Evolutionary conservation across 495 filamentous ascomycete species (phyloP).

Genomic region (Annulohypoxylon bovei): DNA sequence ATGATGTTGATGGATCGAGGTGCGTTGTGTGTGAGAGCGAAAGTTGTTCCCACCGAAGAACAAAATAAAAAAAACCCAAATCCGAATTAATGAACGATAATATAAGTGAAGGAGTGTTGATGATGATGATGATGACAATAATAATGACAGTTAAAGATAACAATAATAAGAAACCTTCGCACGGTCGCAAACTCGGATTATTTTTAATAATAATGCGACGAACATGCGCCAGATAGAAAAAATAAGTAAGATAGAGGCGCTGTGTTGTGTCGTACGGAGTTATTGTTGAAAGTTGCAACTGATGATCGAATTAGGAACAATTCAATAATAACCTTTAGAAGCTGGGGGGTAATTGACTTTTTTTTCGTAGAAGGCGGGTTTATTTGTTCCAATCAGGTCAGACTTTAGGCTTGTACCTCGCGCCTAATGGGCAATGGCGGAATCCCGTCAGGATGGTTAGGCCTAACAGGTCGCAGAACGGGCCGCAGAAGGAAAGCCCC

Average conservation of each 20-base stretch:
- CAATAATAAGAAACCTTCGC: slow-evolving; percentile 2
- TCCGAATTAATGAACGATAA: background rate
- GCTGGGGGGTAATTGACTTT: slow-evolving; percentile 19
- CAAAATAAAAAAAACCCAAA: slow-evolving; percentile 6
- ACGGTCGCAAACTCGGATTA: slow-evolving; percentile 19
- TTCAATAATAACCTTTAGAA: slow-evolving; percentile 21
- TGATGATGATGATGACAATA: background rate
- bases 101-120: background rate
- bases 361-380: slow-evolving; percentile 3
- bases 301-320: slow-evolving; percentile 33
- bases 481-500: slow-evolving; percentile 40
- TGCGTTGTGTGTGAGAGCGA: slow-evolving; percentile 1
- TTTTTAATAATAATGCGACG: slow-evolving; percentile 4
- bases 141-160: background rate
- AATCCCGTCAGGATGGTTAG: slow-evolving; percentile 44
- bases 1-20: slow-evolving; percentile 8
- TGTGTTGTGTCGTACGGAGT: slow-evolving; percentile 29
- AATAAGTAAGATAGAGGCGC: background rate
- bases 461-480: slow-evolving; percentile 43
- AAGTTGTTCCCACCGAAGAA: slow-evolving; percentile 1
- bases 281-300: slow-evolving; percentile 29
- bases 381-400: slow-evolving; percentile 40
- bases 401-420: slow-evolving; percentile 40
- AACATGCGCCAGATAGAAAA: background rate
- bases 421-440: slow-evolving; percentile 44